These are phyloP conservation scores for Trifolium repens DNA, from an alignment of 306 rosid genomes.

Conservation along the genomic window DNA sequence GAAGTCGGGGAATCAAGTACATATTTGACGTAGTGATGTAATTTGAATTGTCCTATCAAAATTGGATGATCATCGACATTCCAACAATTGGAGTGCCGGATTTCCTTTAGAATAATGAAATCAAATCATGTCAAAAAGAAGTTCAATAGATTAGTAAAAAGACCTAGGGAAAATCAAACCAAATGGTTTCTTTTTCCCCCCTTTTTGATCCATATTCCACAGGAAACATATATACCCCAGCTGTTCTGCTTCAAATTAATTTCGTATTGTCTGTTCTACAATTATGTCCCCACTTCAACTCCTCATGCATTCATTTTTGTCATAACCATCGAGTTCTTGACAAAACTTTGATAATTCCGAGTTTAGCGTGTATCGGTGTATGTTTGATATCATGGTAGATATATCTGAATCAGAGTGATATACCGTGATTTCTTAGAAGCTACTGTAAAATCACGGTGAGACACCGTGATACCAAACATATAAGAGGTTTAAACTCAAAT, in stretches of 20 bases:
- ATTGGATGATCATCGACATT: neutral
- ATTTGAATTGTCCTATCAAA: neutral
- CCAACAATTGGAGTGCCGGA: constrained; percentile 13
- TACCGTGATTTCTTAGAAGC: no score
- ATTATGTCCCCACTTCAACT: neutral
- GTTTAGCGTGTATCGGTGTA: neutral
- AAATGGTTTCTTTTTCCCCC: neutral
- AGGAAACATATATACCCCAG: neutral
- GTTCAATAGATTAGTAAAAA: neutral
- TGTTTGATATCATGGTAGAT: no score
- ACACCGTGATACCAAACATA: no score
- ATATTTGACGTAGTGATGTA: neutral
- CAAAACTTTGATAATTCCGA: neutral
- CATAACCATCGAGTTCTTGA: neutral
- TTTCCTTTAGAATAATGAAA: constrained; percentile 15
- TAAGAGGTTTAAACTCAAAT: neutral
- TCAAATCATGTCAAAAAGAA: neutral
- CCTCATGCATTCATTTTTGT: neutral
- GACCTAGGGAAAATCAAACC: neutral
- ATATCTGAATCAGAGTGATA: no score
- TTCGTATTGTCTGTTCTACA: neutral
- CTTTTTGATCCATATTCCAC: neutral
- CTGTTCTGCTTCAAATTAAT: neutral
- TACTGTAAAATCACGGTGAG: no score
- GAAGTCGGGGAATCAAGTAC: neutral